Evolutionary conservation across 2,329 filamentous ascomycete species (phyloP), one percentile per base, ranked within the genome.

Genomic region (Grosmannia clavigera): DNA sequence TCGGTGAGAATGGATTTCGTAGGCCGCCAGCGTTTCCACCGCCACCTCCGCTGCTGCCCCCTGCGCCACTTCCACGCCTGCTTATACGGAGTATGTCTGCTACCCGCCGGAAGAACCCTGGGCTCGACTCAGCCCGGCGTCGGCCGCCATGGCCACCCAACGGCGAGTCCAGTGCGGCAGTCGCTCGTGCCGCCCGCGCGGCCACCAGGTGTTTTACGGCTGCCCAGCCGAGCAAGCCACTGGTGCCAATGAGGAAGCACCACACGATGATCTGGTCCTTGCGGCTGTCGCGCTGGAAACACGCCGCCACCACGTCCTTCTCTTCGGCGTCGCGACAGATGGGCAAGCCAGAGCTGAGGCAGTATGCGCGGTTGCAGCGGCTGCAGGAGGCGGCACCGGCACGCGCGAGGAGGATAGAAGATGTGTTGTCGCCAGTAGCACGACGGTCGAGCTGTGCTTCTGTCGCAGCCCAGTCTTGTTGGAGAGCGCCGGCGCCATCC

Each of bases 231-330:
- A 86, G 71, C 62, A 86, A 69, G 0, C 81, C 82, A 4, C 77
- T 67, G 0, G 81, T 85, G 58, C 78, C 81, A 11, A 83, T 68
- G 56, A 86, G 78, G 70, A 86, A 86, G 1, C 74, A 78, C 78
- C 83, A 83, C 4, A 86, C 83, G 43, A 86, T 85, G 65, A 85
- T 77, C 71, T 80, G 79, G 71, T 86, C 83, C 72, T 86, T 86
- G 70, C 79, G 78, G 69, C 80, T 83, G 70, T 86, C 83, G 64
- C 83, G 79, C 75, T 86, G 82, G 72, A 86, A 86, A 69, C 83
- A 86, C 67, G 78, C 75, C 33, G 83, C 83, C 51, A 81, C 72
- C 25, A 86, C 80, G 67, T 86, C 81, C 67, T 79, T 81, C 65
- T 85, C 81, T 64, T 78, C 77, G 58, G 81, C 82, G 64, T 78